Evolutionary conservation across 2,329 filamentous ascomycete genomes (phyloP), one percentile per base, ranked within the genome.

Genomic region (Mycocentrospora acerina): DNA sequence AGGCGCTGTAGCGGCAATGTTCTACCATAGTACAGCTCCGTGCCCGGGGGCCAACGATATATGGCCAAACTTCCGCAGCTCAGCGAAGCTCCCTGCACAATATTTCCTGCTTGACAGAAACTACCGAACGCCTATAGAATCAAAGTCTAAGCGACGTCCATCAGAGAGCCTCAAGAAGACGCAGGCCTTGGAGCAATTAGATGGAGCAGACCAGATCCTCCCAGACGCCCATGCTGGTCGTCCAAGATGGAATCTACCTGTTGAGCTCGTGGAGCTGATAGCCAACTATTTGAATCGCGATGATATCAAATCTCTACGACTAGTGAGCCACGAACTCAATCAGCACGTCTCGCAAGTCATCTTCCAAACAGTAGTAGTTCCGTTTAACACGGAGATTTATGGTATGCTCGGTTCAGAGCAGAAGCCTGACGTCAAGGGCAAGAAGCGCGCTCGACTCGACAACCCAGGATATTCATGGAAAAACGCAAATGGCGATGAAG

Each of bases 321-420:
- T 85, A 4, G 81, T 85, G 3, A 79, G 73, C 53, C 71, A 68
- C 25, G 79, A 83, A 39, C 79, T 82, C 44, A 80, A 85, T 42
- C 48, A 60, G 10, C 79, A 78, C 43, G 72, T 83, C 2, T 81
- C 81, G 0, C 69, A 72, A 26, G 69, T 73, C 27, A 73, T 84
- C 30, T 86, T 85, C 59, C 71, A 74, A 40, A 80, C 79, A 29
- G 78, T 83, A 7, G 81, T 86, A 5, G 78, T 84, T 2, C 80
- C 81, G 2, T 87, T 86, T 66, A 79, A 77, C 28, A 76, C 79
- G 2, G 78, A 83, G 48, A 77, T 86, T 16, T 84, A 80, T 57
- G 75, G 75, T 29, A 76, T 76, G 64, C 62, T 76, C 14, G 68
- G 70, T 12, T 64, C 67, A 40, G 65, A 62, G 18, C 55, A 55